Evolutionary conservation across 2,329 filamentous ascomycete genomes (phyloP).

Genomic region (Colletotrichum musicola): DNA sequence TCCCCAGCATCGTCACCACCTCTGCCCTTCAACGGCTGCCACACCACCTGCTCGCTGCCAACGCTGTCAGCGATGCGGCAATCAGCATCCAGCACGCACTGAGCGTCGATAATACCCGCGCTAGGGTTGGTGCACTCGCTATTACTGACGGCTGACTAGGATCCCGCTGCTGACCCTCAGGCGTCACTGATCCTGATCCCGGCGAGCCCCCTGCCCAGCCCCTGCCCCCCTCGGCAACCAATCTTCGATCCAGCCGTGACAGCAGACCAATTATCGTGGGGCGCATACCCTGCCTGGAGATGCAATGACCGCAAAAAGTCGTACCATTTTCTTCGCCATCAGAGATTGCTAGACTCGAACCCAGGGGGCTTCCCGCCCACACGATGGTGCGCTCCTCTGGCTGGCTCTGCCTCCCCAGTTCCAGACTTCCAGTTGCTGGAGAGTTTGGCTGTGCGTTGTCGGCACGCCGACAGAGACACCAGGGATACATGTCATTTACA

Average conservation of each 20-base stretch:
- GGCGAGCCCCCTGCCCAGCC: conserved; percentile 30
- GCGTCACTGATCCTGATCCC: conserved; percentile 24
- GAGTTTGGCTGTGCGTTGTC: neutral
- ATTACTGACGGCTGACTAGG: conserved; percentile 22
- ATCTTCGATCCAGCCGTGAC: conserved; percentile 42
- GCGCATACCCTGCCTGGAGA: conserved; percentile 32
- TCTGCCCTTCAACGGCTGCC: conserved; percentile 8
- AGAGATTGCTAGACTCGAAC: conserved; percentile 39
- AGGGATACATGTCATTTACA: neutral
- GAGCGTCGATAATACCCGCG: conserved; percentile 4
- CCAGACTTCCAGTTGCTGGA: neutral
- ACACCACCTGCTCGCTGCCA: neutral
- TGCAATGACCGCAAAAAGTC: conserved; percentile 41
- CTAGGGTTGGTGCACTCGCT: neutral
- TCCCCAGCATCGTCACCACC: neutral
- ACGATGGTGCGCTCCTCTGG: conserved; percentile 4
- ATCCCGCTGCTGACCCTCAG: conserved; percentile 9
- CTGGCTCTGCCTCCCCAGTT: conserved; percentile 5
- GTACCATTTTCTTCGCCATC: conserved; percentile 41
- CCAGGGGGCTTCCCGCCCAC: conserved; percentile 26
- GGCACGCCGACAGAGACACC: neutral
- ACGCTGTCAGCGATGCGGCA: neutral
- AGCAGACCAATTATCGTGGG: conserved; percentile 40
- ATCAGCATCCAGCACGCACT: conserved; percentile 6
- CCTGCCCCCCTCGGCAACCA: conserved; percentile 35